Evolutionary conservation across 2,329 filamentous ascomycete genomes (phyloP).

Genomic region (Tympanopsis confertula): DNA sequence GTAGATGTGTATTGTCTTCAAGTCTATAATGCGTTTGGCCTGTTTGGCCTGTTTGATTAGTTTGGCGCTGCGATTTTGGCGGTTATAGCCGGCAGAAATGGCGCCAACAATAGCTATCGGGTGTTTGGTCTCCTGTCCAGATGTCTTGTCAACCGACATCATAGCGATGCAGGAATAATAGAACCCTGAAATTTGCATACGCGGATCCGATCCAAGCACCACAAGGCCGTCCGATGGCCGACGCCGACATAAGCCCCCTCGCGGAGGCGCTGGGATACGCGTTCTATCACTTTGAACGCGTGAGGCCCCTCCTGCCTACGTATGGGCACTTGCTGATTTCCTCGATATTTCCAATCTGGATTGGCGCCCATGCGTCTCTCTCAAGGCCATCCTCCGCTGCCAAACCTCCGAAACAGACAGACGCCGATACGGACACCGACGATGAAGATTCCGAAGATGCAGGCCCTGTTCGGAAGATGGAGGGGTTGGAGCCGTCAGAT

Average conservation of each 20-base stretch:
- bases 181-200: too few relatives aligned
- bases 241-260: neutral
- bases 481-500: conserved; percentile 46
- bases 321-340: conserved; percentile 8
- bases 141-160: too few relatives aligned
- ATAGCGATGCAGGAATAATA: too few relatives aligned
- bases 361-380: conserved; percentile 9
- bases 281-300: neutral
- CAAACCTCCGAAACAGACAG: conserved; percentile 6
- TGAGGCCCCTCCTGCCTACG: conserved; percentile 6
- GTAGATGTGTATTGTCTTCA: too few relatives aligned
- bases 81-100: too few relatives aligned
- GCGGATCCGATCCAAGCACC: too few relatives aligned
- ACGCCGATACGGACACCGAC: conserved; percentile 24
- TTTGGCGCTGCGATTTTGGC: too few relatives aligned
- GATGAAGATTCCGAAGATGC: conserved; percentile 33
- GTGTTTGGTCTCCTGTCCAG: too few relatives aligned
- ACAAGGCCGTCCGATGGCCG: too few relatives aligned
- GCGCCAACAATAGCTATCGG: too few relatives aligned
- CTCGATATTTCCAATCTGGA: conserved; percentile 8
- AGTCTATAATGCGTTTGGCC: too few relatives aligned
- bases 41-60: too few relatives aligned
- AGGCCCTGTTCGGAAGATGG: conserved; percentile 35
- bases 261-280: neutral
- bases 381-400: conserved; percentile 9